Base-by-base conservation (phyloP, 2,329 filamentous ascomycete genomes). In the Canariomyces notabilis region DNA sequence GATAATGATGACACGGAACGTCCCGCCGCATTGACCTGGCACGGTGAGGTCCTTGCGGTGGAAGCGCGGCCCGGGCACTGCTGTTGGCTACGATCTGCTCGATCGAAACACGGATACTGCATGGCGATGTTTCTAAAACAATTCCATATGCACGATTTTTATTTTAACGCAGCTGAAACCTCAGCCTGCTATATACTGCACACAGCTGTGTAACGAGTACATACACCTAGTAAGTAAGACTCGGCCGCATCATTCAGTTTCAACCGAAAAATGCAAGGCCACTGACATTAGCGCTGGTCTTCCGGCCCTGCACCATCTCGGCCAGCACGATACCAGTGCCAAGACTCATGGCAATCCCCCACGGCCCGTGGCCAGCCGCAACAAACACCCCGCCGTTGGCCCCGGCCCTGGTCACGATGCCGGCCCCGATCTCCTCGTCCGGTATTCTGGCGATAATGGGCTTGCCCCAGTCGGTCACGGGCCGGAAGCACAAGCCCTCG, bases 311-410 rank as follows among this genome's bases (percentile, higher is more conserved):
- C 34, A 87, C 72, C 74, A 89, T 72, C 66, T 89, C 85, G 9
- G 82, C 75, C 67, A 89, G 68, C 5, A 87, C 79, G 54, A 77
- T 76, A 0, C 86, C 87, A 0, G 84, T 89, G 1, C 85, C 86
- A 22, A 87, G 65, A 14, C 72, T 71, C 58, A 80, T 59, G 38
- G 72, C 75, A 20, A 85, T 85, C 0, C 85, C 86, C 86, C 86
- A 90, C 0, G 85, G 82, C 0, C 85, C 86, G 68, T 90, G 86
- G 0, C 87, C 86, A 4, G 82, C 73, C 1, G 82, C 80, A 31
- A 89, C 62, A 60, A 79, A 90, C 0, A 91, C 81, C 4, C 85
- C 85, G 2, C 83, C 80, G 1, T 71, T 69, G 0, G 57, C 56
- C 0, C 64, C 67, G 1, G 60, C 54, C 31, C 62, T 59, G 6